Conservation (phyloP, 352 stramenopile genomes). For the Blastocystis sp. region DNA sequence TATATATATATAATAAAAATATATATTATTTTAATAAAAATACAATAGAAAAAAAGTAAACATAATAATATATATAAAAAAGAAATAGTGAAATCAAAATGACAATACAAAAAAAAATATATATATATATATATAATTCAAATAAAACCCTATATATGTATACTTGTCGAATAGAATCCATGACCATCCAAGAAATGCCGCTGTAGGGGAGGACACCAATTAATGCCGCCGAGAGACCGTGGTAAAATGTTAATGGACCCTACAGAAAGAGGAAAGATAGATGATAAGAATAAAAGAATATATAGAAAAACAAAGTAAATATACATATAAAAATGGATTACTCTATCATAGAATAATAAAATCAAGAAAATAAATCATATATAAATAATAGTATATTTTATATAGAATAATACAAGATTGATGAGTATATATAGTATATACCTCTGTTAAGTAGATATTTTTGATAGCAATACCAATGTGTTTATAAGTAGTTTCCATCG, state of each 20-base stretch:
- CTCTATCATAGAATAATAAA: conserved; percentile 18
- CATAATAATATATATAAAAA: conserved; percentile 62
- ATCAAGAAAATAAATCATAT: conserved; percentile 33
- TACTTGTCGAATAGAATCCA: conserved; percentile 21
- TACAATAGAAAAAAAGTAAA: conserved; percentile 56
- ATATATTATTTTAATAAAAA: conserved; percentile 58
- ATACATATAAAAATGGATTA: conserved; percentile 35
- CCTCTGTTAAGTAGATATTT: conserved; percentile 10
- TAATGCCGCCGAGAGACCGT: conserved; percentile 10
- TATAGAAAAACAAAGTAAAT: too few relatives aligned
- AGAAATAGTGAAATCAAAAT: conserved; percentile 55
- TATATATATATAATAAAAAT: conserved; percentile 29
- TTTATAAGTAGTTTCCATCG: conserved; percentile 30
- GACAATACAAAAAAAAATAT: too few relatives aligned
- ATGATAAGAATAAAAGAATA: too few relatives aligned
- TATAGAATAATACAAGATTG: too few relatives aligned
- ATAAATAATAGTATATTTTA: too few relatives aligned
- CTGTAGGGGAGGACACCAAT: conserved; percentile 29
- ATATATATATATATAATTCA: too few relatives aligned
- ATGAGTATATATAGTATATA: background rate
- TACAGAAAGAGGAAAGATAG: too few relatives aligned
- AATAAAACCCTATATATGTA: too few relatives aligned
- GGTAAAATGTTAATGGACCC: conserved; percentile 23
- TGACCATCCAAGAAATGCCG: conserved; percentile 35
- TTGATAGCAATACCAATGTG: conserved; percentile 34